Base-by-base conservation (phyloP, 78 protist genomes). In the Pelomyxa schiedti region DNA sequence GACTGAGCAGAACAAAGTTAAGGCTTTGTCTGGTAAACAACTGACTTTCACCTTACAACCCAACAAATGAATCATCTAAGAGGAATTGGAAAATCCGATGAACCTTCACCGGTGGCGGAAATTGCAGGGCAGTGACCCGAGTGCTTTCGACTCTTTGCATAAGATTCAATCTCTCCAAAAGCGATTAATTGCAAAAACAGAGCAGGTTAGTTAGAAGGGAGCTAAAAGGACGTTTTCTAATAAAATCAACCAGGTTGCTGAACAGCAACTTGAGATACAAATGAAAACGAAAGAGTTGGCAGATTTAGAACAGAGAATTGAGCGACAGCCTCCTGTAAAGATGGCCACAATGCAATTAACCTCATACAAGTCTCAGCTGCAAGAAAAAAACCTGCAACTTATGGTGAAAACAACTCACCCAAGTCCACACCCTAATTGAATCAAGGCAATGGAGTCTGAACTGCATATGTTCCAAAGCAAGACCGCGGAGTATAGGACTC, bases 21-120 rank as follows among this genome's bases (percentile, higher is more conserved):
- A 80, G 64, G 93, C 91, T 0, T 88, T 90, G 32, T 39, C n/a
- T n/a, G n/a, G n/a, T n/a, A n/a, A n/a, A n/a, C n/a, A n/a, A n/a
- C n/a, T n/a, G n/a, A n/a, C n/a, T n/a, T n/a, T n/a, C n/a, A n/a
- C n/a, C n/a, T n/a, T n/a, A n/a, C n/a, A n/a, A n/a, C n/a, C n/a
- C n/a, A n/a, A n/a, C n/a, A n/a, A n/a, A n/a, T n/a, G n/a, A n/a
- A n/a, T n/a, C n/a, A n/a, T n/a, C n/a, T n/a, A 83, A 1, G 95
- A 90, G 79, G 98, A 94, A 82, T 81, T 92, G 9, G 93, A 90
- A 78, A 88, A 86, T 66, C 98, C 96, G 22, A 73, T 86, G 89
- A 94, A 94, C 72, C 86, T 86, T 7, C 96, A 88, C 81, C 69
- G 98, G 4, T 90, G 92, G 96, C 37, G 92, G 30, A 67, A 72